These are phyloP conservation scores for Eimeria necatrix DNA, from an alignment of 169 alveolate genomes.

Conservation along the genomic window DNA sequence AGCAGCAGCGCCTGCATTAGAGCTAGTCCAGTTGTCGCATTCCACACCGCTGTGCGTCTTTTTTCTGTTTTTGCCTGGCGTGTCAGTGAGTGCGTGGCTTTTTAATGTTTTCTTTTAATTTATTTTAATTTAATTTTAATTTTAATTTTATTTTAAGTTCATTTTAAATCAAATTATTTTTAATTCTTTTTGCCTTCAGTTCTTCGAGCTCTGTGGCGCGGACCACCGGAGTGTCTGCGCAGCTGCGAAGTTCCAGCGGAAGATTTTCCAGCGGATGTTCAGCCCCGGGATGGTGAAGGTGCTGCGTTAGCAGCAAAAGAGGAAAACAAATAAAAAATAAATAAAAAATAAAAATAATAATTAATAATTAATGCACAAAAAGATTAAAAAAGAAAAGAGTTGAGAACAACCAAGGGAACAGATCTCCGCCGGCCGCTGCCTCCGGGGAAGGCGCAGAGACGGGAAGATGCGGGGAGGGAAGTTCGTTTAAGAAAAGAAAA, in stretches of 20 bases:
- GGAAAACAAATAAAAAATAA: neutral
- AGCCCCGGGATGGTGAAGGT: conserved; percentile 34
- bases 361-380: neutral
- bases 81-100: neutral
- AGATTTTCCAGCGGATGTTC: conserved; percentile 59
- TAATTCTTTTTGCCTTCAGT: neutral
- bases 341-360: neutral
- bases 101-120: neutral
- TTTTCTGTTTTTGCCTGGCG: neutral
- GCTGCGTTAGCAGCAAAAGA: neutral
- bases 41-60: neutral
- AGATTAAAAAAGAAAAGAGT: neutral
- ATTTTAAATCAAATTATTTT: neutral
- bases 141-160: too few relatives aligned
- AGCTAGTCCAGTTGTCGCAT: neutral
- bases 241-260: conserved; percentile 51
- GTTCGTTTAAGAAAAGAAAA: neutral
- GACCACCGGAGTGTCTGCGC: conserved; percentile 80
- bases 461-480: neutral
- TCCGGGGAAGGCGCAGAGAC: neutral
- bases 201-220: conserved; percentile 29
- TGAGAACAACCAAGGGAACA: neutral
- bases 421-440: neutral
- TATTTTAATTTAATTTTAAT: neutral
- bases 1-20: neutral